Evolutionary conservation across 208 protist genomes (phyloP), one percentile per base, ranked within the genome.

Genomic region (Phytomonas sp.): DNA sequence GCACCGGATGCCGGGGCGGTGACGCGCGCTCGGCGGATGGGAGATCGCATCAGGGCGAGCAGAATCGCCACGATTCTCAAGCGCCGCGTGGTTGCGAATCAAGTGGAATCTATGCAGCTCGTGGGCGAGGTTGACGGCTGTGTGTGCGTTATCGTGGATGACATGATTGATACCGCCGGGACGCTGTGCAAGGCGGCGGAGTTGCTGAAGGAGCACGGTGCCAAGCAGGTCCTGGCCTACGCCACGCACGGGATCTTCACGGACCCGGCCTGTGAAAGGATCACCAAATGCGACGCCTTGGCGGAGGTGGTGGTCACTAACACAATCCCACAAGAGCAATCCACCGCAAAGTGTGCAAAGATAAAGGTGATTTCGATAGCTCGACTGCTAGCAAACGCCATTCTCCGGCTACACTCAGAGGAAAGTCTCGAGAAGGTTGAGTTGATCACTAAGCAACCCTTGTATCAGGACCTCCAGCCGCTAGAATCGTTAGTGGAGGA

Each of bases 121-220:
- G 96, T 98, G 32, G 97, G 97, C 66, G 92, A 98, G 67, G 97
- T 99, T 15, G 81, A 85, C 23, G 96, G 93, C n/a, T 97, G 91
- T 69, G 82, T 93, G 32, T 93, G 85, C 73, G 92, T 99, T 67
- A 97, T 99, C 68, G 89, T 98, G n/a, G 98, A 99, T 67, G 98
- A 99, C 82, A 99, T 99, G 91, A 97, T 97, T 78, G 98, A 99
- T 80, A 99, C 98, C 11, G 95, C 83, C 32, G 96, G 96, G 61
- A 98, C 97, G 29, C 83, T 99, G 46, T 93, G 81, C 68, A 97
- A 96, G 61, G 96, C 96, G n/a, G 97, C 95, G 28, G 91, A 98
- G 72, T 84, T 96, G 70, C 79, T 99, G 40, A 97, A 88, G 77
- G 83, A 96, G 26, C 84, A 97, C 72, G 98, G 98, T 63, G 98